These are phyloP conservation scores for Pichia ethanolica DNA, from an alignment of 805 yeast species.

Conservation along the genomic window DNA sequence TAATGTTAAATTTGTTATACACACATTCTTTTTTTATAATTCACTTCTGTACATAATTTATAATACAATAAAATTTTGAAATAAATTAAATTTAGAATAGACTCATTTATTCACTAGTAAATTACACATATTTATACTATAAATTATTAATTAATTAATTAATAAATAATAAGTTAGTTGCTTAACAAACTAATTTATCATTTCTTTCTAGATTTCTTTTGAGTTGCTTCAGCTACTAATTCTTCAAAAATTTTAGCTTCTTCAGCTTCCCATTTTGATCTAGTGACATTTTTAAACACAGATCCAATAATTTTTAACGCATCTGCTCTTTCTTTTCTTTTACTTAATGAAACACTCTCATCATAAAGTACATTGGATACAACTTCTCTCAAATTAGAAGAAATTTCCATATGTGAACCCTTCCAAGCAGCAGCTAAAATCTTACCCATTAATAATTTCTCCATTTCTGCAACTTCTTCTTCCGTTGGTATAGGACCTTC, in stretches of 20 bases:
- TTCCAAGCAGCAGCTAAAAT: slow-evolving; percentile 94
- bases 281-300: slow-evolving; percentile 54
- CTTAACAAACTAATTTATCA: slow-evolving; percentile 1
- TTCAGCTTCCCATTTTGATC: slow-evolving; percentile 85
- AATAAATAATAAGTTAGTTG: too few species aligned
- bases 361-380: slow-evolving; percentile 75
- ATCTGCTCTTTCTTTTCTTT: slow-evolving; percentile 68
- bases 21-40: too few species aligned
- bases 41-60: too few species aligned
- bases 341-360: slow-evolving; percentile 48
- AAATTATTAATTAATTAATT: too few species aligned
- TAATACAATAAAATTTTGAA: too few species aligned
- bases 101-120: too few species aligned
- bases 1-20: too few species aligned
- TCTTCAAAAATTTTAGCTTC: slow-evolving; percentile 91
- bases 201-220: slow-evolving; percentile 48
- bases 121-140: too few species aligned
- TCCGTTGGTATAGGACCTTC: slow-evolving; percentile 39
- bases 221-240: slow-evolving; percentile 77
- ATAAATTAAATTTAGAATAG: too few species aligned
- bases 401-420: slow-evolving; percentile 81
- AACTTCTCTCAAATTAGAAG: slow-evolving; percentile 69
- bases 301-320: slow-evolving; percentile 70
- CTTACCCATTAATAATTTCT: slow-evolving; percentile 78
- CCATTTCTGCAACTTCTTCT: slow-evolving; percentile 63